phyloP scores from a whole-genome alignment of 2,329 filamentous ascomycete genomes.

The Tolypocladium nubicola region DNA sequence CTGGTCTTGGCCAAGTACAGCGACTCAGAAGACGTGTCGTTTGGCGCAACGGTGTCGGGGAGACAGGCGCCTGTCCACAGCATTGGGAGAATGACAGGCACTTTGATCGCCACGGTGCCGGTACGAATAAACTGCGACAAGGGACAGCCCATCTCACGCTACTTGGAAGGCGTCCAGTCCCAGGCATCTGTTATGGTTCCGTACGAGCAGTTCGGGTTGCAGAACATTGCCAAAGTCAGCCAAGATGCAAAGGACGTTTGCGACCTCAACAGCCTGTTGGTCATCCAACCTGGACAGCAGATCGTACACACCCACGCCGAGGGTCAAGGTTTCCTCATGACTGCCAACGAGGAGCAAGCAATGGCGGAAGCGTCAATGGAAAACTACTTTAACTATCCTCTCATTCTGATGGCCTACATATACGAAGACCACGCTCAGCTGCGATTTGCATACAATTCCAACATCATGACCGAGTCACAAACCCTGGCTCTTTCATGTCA shows the following conservation, averaged over 20 bases:
- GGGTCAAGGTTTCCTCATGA: not conserved
- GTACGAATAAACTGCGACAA: conserved; percentile 1
- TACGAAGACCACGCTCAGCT: not conserved
- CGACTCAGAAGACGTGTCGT: not conserved
- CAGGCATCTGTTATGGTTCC: not conserved
- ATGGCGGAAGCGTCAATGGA: not conserved
- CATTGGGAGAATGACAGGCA: not conserved
- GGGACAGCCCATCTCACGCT: conserved; percentile 5
- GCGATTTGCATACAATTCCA: not conserved
- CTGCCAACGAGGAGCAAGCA: not conserved
- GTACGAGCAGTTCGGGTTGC: conserved; percentile 7
- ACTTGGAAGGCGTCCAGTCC: not conserved
- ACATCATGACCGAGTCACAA: not conserved
- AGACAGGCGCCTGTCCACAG: not conserved
- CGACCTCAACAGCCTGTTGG: conserved; percentile 15
- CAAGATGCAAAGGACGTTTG: conserved; percentile 8
- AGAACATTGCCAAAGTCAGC: conserved; percentile 10
- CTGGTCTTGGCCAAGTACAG: not conserved
- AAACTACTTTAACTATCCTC: conserved; percentile 5
- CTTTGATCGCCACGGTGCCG: not conserved
- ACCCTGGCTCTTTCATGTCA: not conserved
- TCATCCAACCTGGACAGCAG: conserved; percentile 12
- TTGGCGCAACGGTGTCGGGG: not conserved
- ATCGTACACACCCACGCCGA: not conserved
- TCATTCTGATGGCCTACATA: not conserved